Evolutionary conservation across 2,329 filamentous ascomycete species (phyloP), one percentile per base, ranked within the genome.

Genomic region (Phialophora tarda): DNA sequence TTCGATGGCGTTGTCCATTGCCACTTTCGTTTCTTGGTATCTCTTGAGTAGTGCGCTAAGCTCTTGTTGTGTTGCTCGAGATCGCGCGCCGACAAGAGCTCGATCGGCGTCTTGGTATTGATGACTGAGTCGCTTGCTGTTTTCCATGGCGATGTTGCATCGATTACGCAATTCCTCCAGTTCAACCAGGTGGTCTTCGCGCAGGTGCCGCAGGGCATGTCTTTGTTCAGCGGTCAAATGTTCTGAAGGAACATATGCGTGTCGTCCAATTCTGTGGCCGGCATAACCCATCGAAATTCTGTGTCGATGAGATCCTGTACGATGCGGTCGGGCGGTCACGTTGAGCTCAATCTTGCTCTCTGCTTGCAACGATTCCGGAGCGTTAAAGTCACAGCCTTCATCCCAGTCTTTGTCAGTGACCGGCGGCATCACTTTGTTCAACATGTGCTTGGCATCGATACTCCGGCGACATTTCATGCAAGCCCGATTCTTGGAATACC

Each of bases 391-490:
- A 8, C 44, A 59, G 21, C 65, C 67, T 44, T 69, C 64, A 48
- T 71, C 69, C 69, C 69, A 71, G 17, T 38, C 55, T 41, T 71
- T 60, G 47, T 69, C 69, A 21, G 21, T 66, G 26, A 71, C 67
- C 8, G 69, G 69, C 7, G 69, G 65, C 30, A 71, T 58, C 10
- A 71, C 65, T 26, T 58, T 66, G 44, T 69, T 69, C 63, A 71
- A 55, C 38, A 58, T n/a, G 47, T 65, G 55, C 48, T 63, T 67
- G 17, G 67, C 69, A 61, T 69, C 67, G 50, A 71, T 71, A 26
- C n/a, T 30, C 32, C 63, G 61, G 23, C 69, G 69, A 50, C 69
- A 71, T 34, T 70, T 69, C 65, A 70, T 69, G 47, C 69, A 71
- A 10, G 61, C 56, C 34, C 59, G 65, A 55, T 50, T 69, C 48